Evolutionary conservation across 352 stramenopile genomes (phyloP).

Genomic region (Globisporangium takayamanum): DNA sequence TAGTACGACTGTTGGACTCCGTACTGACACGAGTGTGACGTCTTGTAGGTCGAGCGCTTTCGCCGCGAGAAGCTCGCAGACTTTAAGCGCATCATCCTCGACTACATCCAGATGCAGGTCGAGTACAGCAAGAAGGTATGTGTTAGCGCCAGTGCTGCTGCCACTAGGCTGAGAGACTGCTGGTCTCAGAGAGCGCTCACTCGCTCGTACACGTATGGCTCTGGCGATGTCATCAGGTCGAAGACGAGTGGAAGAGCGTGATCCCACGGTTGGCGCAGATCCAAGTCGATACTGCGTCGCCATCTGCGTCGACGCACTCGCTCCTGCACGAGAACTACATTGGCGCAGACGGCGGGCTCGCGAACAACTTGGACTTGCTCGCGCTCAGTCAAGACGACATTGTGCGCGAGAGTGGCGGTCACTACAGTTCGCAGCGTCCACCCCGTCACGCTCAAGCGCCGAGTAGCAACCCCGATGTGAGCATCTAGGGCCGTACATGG

Average conservation of each 20-base stretch:
- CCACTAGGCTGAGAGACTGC: neutral
- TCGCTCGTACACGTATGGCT: no score
- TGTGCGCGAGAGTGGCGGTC: slow-evolving; percentile 5
- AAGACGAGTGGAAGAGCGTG: slow-evolving; percentile 74
- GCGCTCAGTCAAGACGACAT: slow-evolving; percentile 31
- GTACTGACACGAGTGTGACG: neutral
- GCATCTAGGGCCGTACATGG: slow-evolving; percentile 18
- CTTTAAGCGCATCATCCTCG: slow-evolving; percentile 94
- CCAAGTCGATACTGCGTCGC: slow-evolving; percentile 48
- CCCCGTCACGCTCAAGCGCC: neutral
- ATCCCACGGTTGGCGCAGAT: slow-evolving; percentile 73
- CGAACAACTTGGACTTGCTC: slow-evolving; percentile 44
- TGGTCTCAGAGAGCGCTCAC: neutral
- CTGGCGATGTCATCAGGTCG: slow-evolving; percentile 23
- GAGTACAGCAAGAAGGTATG: slow-evolving; percentile 92
- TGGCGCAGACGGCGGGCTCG: slow-evolving; percentile 37
- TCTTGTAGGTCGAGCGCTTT: slow-evolving; percentile 89
- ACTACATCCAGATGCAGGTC: slow-evolving; percentile 97
- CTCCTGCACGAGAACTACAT: slow-evolving; percentile 79
- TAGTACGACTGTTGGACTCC: neutral
- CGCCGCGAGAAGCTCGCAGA: slow-evolving; percentile 93
- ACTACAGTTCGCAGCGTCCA: slow-evolving; percentile 2
- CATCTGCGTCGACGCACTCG: slow-evolving; percentile 27
- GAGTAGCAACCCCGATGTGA: slow-evolving; percentile 26
- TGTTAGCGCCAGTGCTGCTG: neutral